phyloP scores from a whole-genome alignment of 768 basidiomycete species.

The Amyloporia xantha region DNA sequence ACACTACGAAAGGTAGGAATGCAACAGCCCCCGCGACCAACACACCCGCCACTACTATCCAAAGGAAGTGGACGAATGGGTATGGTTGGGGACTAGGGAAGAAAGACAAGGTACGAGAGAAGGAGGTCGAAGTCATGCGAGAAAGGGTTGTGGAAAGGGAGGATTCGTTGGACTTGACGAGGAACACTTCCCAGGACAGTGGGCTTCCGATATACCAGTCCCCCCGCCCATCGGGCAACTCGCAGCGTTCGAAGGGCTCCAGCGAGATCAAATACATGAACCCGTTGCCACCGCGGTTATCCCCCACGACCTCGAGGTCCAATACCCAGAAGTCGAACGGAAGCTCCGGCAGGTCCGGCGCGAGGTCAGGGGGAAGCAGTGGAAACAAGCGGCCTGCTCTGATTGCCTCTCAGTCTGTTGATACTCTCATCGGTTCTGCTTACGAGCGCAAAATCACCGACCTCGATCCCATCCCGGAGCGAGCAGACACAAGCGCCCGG shows the following conservation, averaged over 20 bases:
- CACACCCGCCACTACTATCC: slow-evolving; percentile 18
- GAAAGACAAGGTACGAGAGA: slow-evolving; percentile 30
- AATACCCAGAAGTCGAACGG: slow-evolving; percentile 17
- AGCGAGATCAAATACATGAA: neutral
- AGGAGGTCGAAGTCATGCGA: slow-evolving; percentile 27
- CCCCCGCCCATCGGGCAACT: slow-evolving; percentile 6
- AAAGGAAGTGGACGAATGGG: slow-evolving; percentile 46
- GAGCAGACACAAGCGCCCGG: slow-evolving; percentile 51
- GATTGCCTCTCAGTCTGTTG: slow-evolving; percentile 56
- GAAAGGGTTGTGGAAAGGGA: slow-evolving; percentile 20
- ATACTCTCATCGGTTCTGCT: slow-evolving; percentile 72
- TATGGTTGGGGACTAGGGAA: slow-evolving; percentile 66
- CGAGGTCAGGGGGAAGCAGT: neutral
- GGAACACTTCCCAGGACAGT: slow-evolving; percentile 20
- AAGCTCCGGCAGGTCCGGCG: slow-evolving; percentile 20
- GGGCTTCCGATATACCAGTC: slow-evolving; percentile 20
- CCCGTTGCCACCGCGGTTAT: slow-evolving; percentile 6
- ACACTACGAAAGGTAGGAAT: slow-evolving; percentile 10
- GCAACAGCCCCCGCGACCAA: slow-evolving; percentile 7
- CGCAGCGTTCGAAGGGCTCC: slow-evolving; percentile 6
- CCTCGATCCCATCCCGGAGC: slow-evolving; percentile 43
- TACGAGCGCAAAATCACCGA: slow-evolving; percentile 65
- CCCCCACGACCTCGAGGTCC: slow-evolving; percentile 9
- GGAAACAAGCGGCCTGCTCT: slow-evolving; percentile 30
- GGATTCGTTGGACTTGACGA: slow-evolving; percentile 26